These are phyloP conservation scores for Taxillus chinensis DNA, from an alignment of 164 flowering plant species.

Conservation along the genomic window DNA sequence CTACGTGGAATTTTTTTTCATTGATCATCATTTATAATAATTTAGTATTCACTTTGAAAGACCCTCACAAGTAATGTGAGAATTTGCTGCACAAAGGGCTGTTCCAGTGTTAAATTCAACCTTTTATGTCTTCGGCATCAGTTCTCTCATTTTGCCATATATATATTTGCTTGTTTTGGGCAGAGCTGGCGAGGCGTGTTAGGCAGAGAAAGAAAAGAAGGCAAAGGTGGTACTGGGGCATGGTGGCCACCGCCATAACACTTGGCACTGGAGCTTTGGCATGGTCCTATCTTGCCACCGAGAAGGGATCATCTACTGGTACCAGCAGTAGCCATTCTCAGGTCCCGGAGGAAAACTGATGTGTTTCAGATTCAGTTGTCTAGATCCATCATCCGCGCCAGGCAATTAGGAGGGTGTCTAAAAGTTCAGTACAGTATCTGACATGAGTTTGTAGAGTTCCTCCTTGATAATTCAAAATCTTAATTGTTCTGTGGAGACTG, in stretches of 20 bases:
- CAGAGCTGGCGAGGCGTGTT: conserved; percentile 51
- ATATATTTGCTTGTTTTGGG: background rate
- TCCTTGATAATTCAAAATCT: too few relatives aligned
- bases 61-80: too few relatives aligned
- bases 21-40: too few relatives aligned
- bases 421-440: too few relatives aligned
- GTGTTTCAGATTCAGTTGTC: too few relatives aligned
- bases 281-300: conserved; percentile 50
- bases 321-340: conserved; percentile 2
- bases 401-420: too few relatives aligned
- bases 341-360: conserved; percentile 11
- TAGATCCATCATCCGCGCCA: too few relatives aligned
- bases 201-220: conserved; percentile 54
- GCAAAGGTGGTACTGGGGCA: conserved; percentile 78
- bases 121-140: background rate
- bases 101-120: background rate
- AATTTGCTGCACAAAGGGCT: background rate
- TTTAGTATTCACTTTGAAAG: too few relatives aligned
- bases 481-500: too few relatives aligned
- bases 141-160: background rate
- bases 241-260: conserved; percentile 43
- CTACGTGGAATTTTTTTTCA: too few relatives aligned
- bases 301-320: conserved; percentile 24
- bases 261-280: conserved; percentile 55
- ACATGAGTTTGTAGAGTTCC: too few relatives aligned